These are phyloP conservation scores for Candida saitoana DNA, from an alignment of 805 yeast species.

Conservation along the genomic window DNA sequence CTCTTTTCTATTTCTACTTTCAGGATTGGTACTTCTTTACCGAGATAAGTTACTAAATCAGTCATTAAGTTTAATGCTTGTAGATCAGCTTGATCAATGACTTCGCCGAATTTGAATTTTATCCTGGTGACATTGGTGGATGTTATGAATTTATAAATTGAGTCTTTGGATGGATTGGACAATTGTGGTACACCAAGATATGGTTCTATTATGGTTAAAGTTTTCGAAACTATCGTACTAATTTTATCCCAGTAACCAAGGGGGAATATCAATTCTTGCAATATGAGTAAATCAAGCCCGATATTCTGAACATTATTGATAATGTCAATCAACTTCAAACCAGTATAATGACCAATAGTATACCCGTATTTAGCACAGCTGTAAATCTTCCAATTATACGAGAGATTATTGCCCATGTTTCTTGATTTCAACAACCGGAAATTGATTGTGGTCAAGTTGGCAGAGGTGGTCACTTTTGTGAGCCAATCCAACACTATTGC, in stretches of 20 bases:
- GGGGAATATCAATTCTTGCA: slow-evolving; percentile 6
- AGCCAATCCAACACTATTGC: slow-evolving; percentile 4
- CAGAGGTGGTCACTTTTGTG: background rate
- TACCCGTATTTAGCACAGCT: slow-evolving; percentile 3
- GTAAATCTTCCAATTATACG: slow-evolving; percentile 3
- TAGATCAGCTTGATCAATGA: slow-evolving; percentile 21
- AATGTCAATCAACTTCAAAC: slow-evolving; percentile 4
- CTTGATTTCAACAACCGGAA: background rate
- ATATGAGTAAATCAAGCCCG: slow-evolving; percentile 13
- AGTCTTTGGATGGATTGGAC: slow-evolving; percentile 9
- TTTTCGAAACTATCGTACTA: background rate
- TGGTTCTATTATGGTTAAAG: slow-evolving; percentile 19
- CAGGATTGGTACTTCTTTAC: slow-evolving; percentile 3
- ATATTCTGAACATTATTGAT: slow-evolving; percentile 3
- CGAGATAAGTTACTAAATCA: slow-evolving; percentile 14
- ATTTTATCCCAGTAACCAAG: background rate
- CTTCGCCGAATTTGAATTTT: slow-evolving; percentile 25
- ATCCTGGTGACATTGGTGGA: slow-evolving; percentile 12
- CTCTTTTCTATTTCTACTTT: slow-evolving; percentile 21
- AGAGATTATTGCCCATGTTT: background rate
- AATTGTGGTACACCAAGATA: slow-evolving; percentile 16
- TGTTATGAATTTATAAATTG: slow-evolving; percentile 12
- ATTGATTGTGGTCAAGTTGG: background rate
- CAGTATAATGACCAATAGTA: slow-evolving; percentile 3
- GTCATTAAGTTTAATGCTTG: slow-evolving; percentile 18